Base-by-base conservation (phyloP, 2,329 filamentous ascomycete genomes). In the Pseudopyrenochaeta lycopersici region DNA sequence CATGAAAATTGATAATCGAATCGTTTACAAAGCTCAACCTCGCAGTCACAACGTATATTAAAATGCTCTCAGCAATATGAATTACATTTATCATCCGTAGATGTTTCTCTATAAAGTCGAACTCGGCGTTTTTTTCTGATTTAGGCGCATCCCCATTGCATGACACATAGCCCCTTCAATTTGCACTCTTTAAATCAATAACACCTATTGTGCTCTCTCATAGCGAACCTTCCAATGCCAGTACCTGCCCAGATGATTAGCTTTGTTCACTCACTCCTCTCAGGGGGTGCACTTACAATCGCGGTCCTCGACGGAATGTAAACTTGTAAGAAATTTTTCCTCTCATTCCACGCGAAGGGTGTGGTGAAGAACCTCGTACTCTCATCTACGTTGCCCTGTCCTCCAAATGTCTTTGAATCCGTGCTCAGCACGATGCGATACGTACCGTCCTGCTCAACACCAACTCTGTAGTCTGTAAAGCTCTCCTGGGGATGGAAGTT, bases 351-450 rank as follows among this genome's bases (percentile, higher is more conserved):
- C 58, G 85, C 84, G 80, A 97, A 86, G 12, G 92, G 86, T 4
- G 92, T 96, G 0, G 95, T 98, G 75, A 97, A 97, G 82, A 95
- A 98, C 30, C 91, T 83, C 2, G 91, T 95, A n/a, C 79, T 84
- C 61, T 91, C 87, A 50, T 91, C 88, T 46, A 97, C 85, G 27
- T 93, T 86, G 27, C 85, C 86, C 61, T 91, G 86, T 0, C 95
- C 95, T 23, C 95, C 95, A 66, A 92, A 91, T 1, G 86, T 85
- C 66, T 86, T 83, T 43, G 84, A 82, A 74, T 99, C 95, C 0
- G 89, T 89, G 76, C 94, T 92, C 38, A 99, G 82, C 3, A 97
- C 88, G 49, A 97, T 87, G 49, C 86, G 85, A 77, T 99, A 99
- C 1, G 91, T 96, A 33, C 95, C 95, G 3, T 89, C 79, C 17